Evolutionary conservation across 1,284 basidiomycete species (phyloP), one percentile per base, ranked within the genome.

Genomic region (Ceratobasidium sp.): DNA sequence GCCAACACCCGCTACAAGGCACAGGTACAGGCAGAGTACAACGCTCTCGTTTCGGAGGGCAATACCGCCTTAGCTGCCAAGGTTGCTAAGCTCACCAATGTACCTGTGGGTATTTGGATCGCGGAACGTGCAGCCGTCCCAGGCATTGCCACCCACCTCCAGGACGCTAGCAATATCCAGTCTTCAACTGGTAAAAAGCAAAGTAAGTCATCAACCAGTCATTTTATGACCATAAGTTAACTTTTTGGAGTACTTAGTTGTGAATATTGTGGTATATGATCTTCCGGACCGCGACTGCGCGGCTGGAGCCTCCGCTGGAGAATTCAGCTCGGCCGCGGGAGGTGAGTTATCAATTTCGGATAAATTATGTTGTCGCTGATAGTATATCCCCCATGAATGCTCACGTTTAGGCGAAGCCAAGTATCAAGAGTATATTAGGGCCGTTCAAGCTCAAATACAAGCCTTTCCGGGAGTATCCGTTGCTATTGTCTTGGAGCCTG

Each of bases 221-320:
- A 2, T 51, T 5, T 41, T 19, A 9, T 53, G 14, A 27, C 53
- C 27, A 27, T 60, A 24, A 41, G 17, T 24, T 51, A 5, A 66
- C n/a, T 33, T 19, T n/a, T 7, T 31, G 47, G 15, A 11, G 17
- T 22, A 7, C n/a, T n/a, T 29, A 66, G 51, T 66, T 50, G 48
- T 66, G 9, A 47, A 31, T 19, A 41, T 54, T 33, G 64, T 66
- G 27, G 48, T 64, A 7, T 64, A 64, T 48, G 64, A 66, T 29
- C 24, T 66, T n/a, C 64, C 64, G 2, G 64, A 66, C n/a, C 64
- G 64, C 3, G 64, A 66, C 24, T 66, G 64, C 33, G 3, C 64
- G 2, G 64, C 27, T 44, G 64, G 64, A 33, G 64, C 64, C n/a
- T 66, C 64, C 27, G 64, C 64, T 11, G 64, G 64, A 53, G 64